phyloP scores from a whole-genome alignment of 1,284 basidiomycete species.

The Omphalotus olearius region DNA sequence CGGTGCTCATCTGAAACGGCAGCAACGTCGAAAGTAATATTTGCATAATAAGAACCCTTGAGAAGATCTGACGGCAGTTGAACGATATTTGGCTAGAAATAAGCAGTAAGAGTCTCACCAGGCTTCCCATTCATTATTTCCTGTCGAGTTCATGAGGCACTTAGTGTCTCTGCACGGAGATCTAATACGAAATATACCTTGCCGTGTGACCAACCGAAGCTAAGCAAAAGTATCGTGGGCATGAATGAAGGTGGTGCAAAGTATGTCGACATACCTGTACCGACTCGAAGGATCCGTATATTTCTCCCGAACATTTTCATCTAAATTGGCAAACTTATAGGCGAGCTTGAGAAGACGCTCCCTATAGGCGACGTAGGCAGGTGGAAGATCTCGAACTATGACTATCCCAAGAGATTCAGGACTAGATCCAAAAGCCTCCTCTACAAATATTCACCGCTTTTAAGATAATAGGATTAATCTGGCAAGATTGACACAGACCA shows the following conservation, averaged over 20 bases:
- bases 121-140: constrained; percentile 94
- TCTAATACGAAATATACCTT: constrained; percentile 51
- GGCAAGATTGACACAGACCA: constrained; percentile 33
- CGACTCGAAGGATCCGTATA: constrained; percentile 65
- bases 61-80: constrained; percentile 53
- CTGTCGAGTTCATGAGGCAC: constrained; percentile 27
- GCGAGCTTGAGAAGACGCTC: constrained; percentile 70
- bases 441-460: constrained; percentile 29
- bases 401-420: constrained; percentile 77
- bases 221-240: constrained; percentile 25
- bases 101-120: constrained; percentile 32
- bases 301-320: constrained; percentile 59
- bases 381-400: constrained; percentile 76
- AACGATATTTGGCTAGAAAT: background rate
- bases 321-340: constrained; percentile 70
- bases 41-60: constrained; percentile 92
- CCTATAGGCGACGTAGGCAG: constrained; percentile 55
- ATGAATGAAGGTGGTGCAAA: background rate
- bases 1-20: constrained; percentile 50
- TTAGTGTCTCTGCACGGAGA: background rate
- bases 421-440: constrained; percentile 77
- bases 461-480: constrained; percentile 5
- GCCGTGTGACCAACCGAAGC: constrained; percentile 93
- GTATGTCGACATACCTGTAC: constrained; percentile 50
- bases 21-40: constrained; percentile 69